Evolutionary conservation across 257 asterid species (phyloP).

Genomic region (Nicotiana tabacum): DNA sequence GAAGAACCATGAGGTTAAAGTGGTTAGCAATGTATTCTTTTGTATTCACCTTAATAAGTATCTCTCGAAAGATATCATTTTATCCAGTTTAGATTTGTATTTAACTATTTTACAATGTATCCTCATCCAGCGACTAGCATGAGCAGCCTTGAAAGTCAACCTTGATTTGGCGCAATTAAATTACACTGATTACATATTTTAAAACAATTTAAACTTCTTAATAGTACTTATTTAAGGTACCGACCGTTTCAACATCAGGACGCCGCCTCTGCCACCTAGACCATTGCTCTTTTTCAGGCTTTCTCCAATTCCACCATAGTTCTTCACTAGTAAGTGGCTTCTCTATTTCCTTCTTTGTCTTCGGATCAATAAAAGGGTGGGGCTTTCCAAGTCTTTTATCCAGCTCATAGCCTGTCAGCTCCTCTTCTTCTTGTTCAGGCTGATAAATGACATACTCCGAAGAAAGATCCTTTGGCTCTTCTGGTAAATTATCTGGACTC

Average conservation of each 20-base stretch:
- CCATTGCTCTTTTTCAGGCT: slow-evolving; percentile 87
- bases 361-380: slow-evolving; percentile 82
- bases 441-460: slow-evolving; percentile 71
- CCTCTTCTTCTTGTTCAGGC: slow-evolving; percentile 45
- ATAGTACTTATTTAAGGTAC: slow-evolving; percentile 5
- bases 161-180: slow-evolving; percentile 1
- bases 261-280: slow-evolving; percentile 96
- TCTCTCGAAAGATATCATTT: neutral
- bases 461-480: slow-evolving; percentile 40
- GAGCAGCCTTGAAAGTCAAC: neutral
- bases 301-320: slow-evolving; percentile 99
- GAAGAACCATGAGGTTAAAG: neutral
- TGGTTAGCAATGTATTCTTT: neutral
- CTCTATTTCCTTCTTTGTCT: slow-evolving; percentile 55
- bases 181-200: neutral
- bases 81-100: neutral
- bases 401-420: slow-evolving; percentile 60
- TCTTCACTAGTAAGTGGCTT: slow-evolving; percentile 75
- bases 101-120: neutral
- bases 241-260: slow-evolving; percentile 91
- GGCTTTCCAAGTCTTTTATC: slow-evolving; percentile 75
- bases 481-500: slow-evolving; percentile 36
- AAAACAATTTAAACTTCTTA: neutral
- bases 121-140: neutral
- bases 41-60: neutral